Base-by-base conservation (phyloP, 2,329 filamentous ascomycete genomes). In the Dactylellina drechsleri region DNA sequence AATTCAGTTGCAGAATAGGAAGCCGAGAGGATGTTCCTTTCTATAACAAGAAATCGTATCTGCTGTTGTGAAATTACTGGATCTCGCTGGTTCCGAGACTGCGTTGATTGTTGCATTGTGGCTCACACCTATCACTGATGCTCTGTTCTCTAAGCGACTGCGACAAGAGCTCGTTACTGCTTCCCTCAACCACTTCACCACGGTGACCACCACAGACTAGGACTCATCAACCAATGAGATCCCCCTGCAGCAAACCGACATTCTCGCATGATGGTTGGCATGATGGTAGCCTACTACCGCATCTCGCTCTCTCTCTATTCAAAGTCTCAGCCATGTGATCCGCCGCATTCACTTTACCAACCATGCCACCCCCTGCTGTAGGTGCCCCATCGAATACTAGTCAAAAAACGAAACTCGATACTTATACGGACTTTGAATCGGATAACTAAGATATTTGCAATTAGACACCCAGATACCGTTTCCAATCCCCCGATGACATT, bases 401-500 rank as follows among this genome's bases (percentile, higher is more conserved):
- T 7, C 6, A 36, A 8, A 36, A 36, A 36, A 36, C 6, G 31
- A 36, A 36, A 36, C 6, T 7, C 31, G 1, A 36, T 36, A 36
- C 31, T 2, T 8, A 36, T 18, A 15, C 43, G 13, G n/a, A 16
- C 43, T 18, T n/a, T 18, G 43, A 47, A 7, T 47, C 31, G 1
- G 3, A 43, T 43, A 18, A 18, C 43, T 47, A 18, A 47, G 13
- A n/a, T 26, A 50, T 40, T 10, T 36, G 13, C 31, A 41, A 16
- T 12, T 47, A 74, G 70, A 74, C 70, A 20, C 70, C 70, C 2
- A 49, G 64, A 64, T 54, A 74, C 70, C 70, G 70, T 13, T 74
- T 74, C 64, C 62, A 62, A 28, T 74, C 70, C 4, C 70, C 70
- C 4, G 70, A 74, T 47, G 70, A 74, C 18, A 16, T 47, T 4